Evolutionary conservation across 2,329 filamentous ascomycete species (phyloP).

Genomic region (Didymella sp.): DNA sequence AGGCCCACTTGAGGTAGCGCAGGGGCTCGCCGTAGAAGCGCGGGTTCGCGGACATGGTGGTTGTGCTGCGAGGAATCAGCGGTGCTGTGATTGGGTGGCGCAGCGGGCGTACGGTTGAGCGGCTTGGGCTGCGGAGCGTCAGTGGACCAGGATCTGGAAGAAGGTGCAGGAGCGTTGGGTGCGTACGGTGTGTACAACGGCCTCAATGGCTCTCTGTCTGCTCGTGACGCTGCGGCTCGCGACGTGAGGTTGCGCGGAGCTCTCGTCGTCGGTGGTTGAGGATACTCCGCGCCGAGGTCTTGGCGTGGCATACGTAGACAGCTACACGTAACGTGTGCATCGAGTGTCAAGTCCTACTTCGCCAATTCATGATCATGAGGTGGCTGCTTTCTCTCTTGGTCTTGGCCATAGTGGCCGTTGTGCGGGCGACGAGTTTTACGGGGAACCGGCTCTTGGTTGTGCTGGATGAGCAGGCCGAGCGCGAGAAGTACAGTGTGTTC

Average conservation of each 20-base stretch:
- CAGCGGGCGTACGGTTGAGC: constrained; percentile 56
- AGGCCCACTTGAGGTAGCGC: constrained; percentile 86
- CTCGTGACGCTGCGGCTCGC: constrained; percentile 16
- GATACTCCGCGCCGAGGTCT: constrained; percentile 29
- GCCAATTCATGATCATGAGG: constrained; percentile 66
- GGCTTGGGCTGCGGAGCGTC: constrained; percentile 2
- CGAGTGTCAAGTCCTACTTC: constrained; percentile 30
- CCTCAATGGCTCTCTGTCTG: constrained; percentile 31
- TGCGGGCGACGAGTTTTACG: constrained; percentile 77
- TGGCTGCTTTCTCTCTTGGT: constrained; percentile 75
- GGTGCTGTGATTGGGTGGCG: constrained; percentile 42
- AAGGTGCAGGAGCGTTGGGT: not conserved
- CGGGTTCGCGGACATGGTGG: constrained; percentile 61
- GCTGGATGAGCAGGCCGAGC: constrained; percentile 81
- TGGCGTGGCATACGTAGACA: constrained; percentile 52
- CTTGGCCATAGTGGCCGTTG: constrained; percentile 69
- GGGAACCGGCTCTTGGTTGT: constrained; percentile 85
- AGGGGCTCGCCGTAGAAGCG: constrained; percentile 85
- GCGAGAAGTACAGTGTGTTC: constrained; percentile 83
- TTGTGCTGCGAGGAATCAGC: constrained; percentile 10
- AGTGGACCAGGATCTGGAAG: not conserved
- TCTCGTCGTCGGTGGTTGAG: constrained; percentile 4
- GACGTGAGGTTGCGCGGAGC: constrained; percentile 18
- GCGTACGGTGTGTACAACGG: constrained; percentile 17
- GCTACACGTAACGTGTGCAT: constrained; percentile 42